Conservation (phyloP, 305 asterid species). For the Solanum hybrid region DNA sequence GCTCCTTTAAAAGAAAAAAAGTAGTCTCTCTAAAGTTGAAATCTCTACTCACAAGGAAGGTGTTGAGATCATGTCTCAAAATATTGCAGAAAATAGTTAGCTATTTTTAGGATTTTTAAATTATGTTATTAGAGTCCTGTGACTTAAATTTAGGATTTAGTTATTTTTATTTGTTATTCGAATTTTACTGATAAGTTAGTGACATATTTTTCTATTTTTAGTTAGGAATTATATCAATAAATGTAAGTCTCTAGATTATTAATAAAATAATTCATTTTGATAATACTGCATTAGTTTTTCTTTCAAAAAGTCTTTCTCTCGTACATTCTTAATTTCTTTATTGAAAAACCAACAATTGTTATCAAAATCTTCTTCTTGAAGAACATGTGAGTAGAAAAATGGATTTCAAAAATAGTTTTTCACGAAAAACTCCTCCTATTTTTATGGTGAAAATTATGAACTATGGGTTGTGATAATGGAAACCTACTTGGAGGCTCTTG, state of each 20-base stretch:
- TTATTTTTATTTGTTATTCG: no score
- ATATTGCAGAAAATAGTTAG: no score
- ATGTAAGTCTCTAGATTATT: no score
- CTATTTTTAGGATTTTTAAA: background rate
- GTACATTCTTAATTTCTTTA: no score
- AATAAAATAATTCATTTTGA: no score
- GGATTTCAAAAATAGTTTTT: background rate
- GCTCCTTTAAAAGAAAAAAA: no score
- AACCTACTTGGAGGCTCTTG: background rate
- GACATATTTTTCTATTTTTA: background rate
- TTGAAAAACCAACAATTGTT: background rate
- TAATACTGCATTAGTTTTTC: background rate
- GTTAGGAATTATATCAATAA: no score
- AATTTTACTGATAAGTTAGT: no score
- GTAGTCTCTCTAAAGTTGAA: no score
- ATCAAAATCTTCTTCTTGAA: background rate
- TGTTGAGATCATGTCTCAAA: background rate
- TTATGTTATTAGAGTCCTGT: background rate
- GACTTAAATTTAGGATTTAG: background rate
- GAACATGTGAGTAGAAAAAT: background rate
- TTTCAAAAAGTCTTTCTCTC: background rate
- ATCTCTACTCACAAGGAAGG: no score
- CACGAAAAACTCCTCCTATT: background rate
- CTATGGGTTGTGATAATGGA: background rate
- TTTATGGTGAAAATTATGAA: background rate